phyloP scores from a whole-genome alignment of 371 early-diverging fungal species.

The Sporodiniella umbellata region DNA sequence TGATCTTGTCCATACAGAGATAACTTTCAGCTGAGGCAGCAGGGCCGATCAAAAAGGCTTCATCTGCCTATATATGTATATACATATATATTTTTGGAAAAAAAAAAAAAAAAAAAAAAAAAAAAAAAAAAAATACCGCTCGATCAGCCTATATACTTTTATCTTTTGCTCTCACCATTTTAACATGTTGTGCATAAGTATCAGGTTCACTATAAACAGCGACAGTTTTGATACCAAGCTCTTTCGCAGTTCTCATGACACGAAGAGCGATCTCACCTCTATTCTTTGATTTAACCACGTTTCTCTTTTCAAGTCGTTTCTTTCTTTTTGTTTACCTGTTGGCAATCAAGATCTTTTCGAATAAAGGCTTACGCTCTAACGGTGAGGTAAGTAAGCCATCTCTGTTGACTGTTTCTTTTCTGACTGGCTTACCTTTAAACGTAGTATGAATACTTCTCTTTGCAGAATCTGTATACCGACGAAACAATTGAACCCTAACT shows the following conservation, averaged over 20 bases:
- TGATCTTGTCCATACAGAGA: constrained; percentile 81
- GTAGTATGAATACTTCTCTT: constrained; percentile 5
- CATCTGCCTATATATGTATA: constrained; percentile 71
- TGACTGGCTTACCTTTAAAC: constrained; percentile 6
- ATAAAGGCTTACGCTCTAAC: constrained; percentile 69
- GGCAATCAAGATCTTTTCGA: constrained; percentile 86
- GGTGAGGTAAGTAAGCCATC: too few relatives aligned
- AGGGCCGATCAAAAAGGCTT: constrained; percentile 89
- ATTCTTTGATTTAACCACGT: too few relatives aligned
- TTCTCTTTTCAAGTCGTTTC: too few relatives aligned
- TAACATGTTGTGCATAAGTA: constrained; percentile 75
- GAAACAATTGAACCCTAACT: constrained; percentile 1
- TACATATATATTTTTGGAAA: too few relatives aligned
- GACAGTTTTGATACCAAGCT: constrained; percentile 93
- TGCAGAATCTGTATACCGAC: constrained; percentile 7
- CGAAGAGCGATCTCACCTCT: constrained; percentile 91
- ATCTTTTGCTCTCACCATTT: constrained; percentile 49
- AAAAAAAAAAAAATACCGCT: background rate
- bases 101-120: too few relatives aligned
- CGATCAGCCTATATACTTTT: background rate
- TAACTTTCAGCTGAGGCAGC: constrained; percentile 86
- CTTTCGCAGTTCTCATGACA: constrained; percentile 81
- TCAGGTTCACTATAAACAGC: constrained; percentile 96
- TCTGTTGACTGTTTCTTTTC: too few relatives aligned
- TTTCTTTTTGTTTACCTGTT: constrained; percentile 72